phyloP scores from a whole-genome alignment of 192 early-diverging fungal species.

The Entomortierella chlamydospora region DNA sequence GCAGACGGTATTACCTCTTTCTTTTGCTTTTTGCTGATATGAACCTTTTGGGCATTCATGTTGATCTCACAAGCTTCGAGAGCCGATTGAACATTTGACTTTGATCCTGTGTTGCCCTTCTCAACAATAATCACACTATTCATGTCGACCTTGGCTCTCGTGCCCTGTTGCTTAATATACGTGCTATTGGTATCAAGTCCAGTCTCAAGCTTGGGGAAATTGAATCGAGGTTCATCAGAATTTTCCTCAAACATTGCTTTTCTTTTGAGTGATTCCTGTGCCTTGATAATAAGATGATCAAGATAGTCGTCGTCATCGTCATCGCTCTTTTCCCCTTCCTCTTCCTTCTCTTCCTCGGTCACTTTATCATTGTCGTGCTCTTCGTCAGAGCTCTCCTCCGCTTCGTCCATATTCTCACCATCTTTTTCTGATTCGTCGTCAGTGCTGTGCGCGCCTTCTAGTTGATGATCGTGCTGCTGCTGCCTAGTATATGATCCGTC shows the following conservation, averaged over 20 bases:
- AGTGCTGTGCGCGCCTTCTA: background rate
- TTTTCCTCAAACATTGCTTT: conserved; percentile 33
- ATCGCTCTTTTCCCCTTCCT: conserved; percentile 6
- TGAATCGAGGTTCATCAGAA: conserved; percentile 15
- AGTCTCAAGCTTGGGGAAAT: conserved; percentile 57
- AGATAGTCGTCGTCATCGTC: conserved; percentile 55
- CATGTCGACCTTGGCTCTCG: conserved; percentile 32
- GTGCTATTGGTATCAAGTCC: conserved; percentile 48
- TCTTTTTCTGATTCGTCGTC: background rate
- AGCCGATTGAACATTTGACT: conserved; percentile 14
- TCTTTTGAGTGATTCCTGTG: conserved; percentile 47
- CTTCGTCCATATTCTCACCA: background rate
- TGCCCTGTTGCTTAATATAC: conserved; percentile 50
- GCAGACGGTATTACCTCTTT: conserved; percentile 38
- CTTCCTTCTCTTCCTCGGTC: background rate
- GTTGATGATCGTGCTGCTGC: background rate
- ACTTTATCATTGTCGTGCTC: background rate
- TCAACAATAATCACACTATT: conserved; percentile 47
- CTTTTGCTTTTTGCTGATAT: conserved; percentile 51
- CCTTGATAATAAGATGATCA: conserved; percentile 49
- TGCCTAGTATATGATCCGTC: background rate
- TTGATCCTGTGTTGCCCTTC: conserved; percentile 10
- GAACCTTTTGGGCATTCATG: conserved; percentile 42
- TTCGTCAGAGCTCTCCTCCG: background rate
- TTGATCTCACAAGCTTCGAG: conserved; percentile 47